Evolutionary conservation across 768 basidiomycete species (phyloP).

Genomic region (Russula abietina): DNA sequence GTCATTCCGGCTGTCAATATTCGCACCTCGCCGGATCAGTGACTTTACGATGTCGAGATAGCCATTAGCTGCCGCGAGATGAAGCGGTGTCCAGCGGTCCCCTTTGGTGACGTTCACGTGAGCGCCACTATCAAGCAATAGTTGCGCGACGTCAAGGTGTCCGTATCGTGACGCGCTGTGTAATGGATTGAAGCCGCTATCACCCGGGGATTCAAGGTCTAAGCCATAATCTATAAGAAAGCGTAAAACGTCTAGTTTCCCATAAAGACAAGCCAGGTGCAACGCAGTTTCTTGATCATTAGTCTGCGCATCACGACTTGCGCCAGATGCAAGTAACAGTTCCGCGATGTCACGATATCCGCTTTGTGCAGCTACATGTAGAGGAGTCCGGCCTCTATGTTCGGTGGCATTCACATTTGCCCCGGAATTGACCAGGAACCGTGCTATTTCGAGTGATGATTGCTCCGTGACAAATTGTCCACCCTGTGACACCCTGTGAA

Average conservation of each 20-base stretch:
- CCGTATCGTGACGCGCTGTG: background rate
- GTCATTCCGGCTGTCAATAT: background rate
- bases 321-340: background rate
- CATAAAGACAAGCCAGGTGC: background rate
- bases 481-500: too few species aligned
- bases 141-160: background rate
- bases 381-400: too few species aligned
- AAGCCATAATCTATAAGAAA: background rate
- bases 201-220: background rate
- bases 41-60: background rate
- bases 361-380: background rate
- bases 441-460: too few species aligned
- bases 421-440: too few species aligned
- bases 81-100: background rate
- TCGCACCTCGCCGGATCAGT: background rate
- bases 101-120: background rate
- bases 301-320: background rate
- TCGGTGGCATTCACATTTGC: too few species aligned
- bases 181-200: background rate
- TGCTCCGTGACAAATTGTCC: too few species aligned
- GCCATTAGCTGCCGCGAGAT: background rate
- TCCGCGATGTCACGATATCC: background rate
- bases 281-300: background rate
- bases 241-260: background rate
- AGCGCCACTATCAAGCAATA: constrained; percentile 3